Base-by-base conservation (phyloP, 140 eudicot species). In the Cichorium intybus region DNA sequence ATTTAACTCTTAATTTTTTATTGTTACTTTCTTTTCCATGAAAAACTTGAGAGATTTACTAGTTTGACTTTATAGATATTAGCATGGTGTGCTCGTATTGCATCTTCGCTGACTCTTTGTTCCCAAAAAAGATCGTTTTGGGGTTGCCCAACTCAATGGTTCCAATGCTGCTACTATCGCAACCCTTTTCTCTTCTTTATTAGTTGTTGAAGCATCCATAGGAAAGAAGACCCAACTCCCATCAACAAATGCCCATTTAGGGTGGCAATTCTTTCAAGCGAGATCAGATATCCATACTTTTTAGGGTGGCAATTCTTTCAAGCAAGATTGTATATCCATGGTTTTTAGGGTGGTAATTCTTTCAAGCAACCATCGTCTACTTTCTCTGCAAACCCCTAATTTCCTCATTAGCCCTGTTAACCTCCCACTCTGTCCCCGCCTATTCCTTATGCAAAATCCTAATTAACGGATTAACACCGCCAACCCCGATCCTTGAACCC, bases 321-420 rank as follows among this genome's bases (percentile, higher is more conserved):
- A n/a, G n/a, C n/a, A n/a, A n/a, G n/a, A n/a, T n/a, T n/a, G n/a
- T n/a, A n/a, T n/a, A 82, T 80, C 60, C 67, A n/a, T n/a, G n/a
- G n/a, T n/a, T n/a, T n/a, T n/a, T 79, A 37, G 81, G 88, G 61
- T 91, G 96, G 92, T 95, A 91, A 75, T 70, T 86, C n/a, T 58
- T 82, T 27, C 85, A 72, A 24, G 78, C 92, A 12, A 69, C 89
- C 26, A 27, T 74, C 56, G 6, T 81, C 43, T 85, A 79, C 67
- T 3, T 74, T 53, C 62, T 84, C 67, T 70, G 45, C 73, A 84
- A 84, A 82, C 29, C 80, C 66, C 76, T 85, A 4, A 45, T 86
- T 29, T 24, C 54, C 24, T 75, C 80, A 17, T 60, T 72, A 18
- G 2, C 57, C 10, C 74, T 80, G 31, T 50, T 69, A n/a, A 34